Conservation (phyloP, 768 basidiomycete species). For the Kwoniella botswanensis region DNA sequence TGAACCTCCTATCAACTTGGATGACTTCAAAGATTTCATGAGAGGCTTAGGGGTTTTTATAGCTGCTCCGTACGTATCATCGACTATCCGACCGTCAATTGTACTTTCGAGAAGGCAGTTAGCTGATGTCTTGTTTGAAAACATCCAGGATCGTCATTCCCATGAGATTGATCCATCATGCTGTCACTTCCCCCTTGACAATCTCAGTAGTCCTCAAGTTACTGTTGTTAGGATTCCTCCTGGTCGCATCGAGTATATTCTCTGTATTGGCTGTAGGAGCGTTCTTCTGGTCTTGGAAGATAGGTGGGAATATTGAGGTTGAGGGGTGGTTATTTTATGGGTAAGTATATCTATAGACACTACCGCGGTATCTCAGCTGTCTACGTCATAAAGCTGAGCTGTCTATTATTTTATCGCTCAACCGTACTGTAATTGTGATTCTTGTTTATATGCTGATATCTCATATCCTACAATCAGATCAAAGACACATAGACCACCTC, state of each 20-base stretch:
- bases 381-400: not conserved
- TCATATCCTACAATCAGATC: conserved; percentile 33
- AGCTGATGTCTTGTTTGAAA: not conserved
- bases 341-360: conserved; percentile 27
- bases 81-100: not conserved
- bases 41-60: not conserved
- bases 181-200: conserved; percentile 50
- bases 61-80: not conserved
- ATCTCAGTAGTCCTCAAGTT: conserved; percentile 48
- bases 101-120: not conserved
- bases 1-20: conserved; percentile 10
- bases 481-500: conserved; percentile 48
- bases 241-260: conserved; percentile 45
- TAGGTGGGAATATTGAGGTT: conserved; percentile 47
- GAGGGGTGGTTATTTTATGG: conserved; percentile 58
- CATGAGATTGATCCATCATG: conserved; percentile 36
- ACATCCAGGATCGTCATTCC: conserved; percentile 43
- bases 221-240: conserved; percentile 40
- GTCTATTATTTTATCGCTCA: not conserved
- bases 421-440: not conserved
- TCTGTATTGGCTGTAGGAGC: conserved; percentile 51
- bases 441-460: not conserved
- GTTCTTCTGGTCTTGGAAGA: conserved; percentile 55
- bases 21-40: conserved; percentile 4
- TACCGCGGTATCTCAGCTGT: too few relatives aligned